phyloP scores from a whole-genome alignment of 139 green algal species.

The Chlamydomonas schloesseri region DNA sequence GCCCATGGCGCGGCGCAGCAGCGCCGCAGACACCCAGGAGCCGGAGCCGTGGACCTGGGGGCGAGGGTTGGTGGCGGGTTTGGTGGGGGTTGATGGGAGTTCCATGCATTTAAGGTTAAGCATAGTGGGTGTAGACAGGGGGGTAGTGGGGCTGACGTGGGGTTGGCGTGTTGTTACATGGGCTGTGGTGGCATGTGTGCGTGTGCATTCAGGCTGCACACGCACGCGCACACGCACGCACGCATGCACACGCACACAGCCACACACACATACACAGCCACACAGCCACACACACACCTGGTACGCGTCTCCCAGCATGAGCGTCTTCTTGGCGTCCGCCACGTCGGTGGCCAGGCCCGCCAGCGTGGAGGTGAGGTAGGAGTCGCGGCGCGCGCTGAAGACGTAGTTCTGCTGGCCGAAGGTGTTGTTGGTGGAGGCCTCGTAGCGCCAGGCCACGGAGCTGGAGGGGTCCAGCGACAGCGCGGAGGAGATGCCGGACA shows the following conservation, averaged over 20 bases:
- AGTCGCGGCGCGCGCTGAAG: background rate
- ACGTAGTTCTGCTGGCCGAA: slow-evolving; percentile 24
- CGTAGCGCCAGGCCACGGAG: background rate
- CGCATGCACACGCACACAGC: too few relatives aligned
- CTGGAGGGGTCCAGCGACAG: background rate
- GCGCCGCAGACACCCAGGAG: background rate
- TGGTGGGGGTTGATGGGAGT: background rate
- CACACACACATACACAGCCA: too few relatives aligned
- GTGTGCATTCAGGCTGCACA: too few relatives aligned
- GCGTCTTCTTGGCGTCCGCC: slow-evolving; percentile 6
- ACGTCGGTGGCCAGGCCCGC: background rate
- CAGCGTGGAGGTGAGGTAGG: slow-evolving; percentile 1
- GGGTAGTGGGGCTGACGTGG: too few relatives aligned
- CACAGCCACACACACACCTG: background rate
- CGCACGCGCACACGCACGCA: too few relatives aligned
- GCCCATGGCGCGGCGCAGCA: slow-evolving; percentile 10
- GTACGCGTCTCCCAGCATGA: slow-evolving; percentile 22
- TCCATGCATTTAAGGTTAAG: too few relatives aligned
- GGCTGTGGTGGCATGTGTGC: too few relatives aligned
- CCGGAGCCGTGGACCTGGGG: slow-evolving; percentile 40
- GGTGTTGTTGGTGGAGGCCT: background rate
- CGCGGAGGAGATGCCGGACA: too few relatives aligned
- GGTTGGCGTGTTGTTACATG: too few relatives aligned
- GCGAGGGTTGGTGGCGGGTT: background rate
- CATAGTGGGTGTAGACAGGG: too few relatives aligned